Conservation (phyloP, 768 basidiomycete species). For the Pleurotus eryngii region DNA sequence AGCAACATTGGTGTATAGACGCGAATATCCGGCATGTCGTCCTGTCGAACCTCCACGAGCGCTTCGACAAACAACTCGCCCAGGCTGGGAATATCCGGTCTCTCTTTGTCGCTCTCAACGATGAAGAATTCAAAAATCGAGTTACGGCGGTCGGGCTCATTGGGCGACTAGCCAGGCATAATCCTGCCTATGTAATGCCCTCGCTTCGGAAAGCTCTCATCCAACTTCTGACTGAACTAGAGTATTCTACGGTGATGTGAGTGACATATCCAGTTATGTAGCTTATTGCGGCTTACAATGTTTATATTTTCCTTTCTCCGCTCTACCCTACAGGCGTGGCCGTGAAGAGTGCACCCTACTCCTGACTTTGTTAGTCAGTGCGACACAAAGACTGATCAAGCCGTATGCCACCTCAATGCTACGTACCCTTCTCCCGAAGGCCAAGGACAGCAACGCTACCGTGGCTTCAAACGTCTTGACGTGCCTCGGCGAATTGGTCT, state of each 20-base stretch:
- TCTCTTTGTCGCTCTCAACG: conserved; percentile 94
- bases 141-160: conserved; percentile 86
- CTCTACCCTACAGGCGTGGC: conserved; percentile 50
- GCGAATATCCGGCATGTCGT: conserved; percentile 83
- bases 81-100: conserved; percentile 97
- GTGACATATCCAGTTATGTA: not conserved
- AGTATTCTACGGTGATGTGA: conserved; percentile 86
- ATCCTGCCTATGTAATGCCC: conserved; percentile 99
- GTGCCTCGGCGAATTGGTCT: conserved; percentile 91
- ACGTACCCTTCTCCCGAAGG: conserved; percentile 84
- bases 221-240: conserved; percentile 92
- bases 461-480: conserved; percentile 92
- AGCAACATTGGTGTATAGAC: conserved; percentile 38
- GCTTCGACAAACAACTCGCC: conserved; percentile 94
- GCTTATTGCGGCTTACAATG: too few species aligned
- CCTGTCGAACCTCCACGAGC: conserved; percentile 80
- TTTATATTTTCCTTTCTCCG: not conserved
- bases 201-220: conserved; percentile 93
- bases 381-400: conserved; percentile 91
- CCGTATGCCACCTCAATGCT: conserved; percentile 94
- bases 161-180: conserved; percentile 89
- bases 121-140: conserved; percentile 92
- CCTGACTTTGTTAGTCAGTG: conserved; percentile 83
- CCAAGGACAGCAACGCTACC: conserved; percentile 77
- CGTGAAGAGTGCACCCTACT: conserved; percentile 92